phyloP scores from a whole-genome alignment of 768 basidiomycete genomes.

The Chiua virens region DNA sequence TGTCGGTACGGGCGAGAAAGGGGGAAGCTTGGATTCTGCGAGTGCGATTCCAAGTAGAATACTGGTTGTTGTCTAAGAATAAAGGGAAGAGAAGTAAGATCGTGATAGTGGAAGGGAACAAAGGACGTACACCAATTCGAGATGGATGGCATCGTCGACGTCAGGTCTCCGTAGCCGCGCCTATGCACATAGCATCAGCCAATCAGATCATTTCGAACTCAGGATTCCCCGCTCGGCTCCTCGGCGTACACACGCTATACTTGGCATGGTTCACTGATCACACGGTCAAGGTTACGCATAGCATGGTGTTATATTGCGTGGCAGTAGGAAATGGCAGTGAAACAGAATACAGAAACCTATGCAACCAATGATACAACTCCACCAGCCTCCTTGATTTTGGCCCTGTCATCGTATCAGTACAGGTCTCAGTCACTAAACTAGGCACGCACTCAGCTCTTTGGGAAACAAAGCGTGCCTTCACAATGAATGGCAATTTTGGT shows the following conservation, averaged over 20 bases:
- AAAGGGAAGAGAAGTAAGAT: constrained; percentile 6
- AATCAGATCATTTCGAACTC: not conserved
- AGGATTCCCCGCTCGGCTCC: not conserved
- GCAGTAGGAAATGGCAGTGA: constrained; percentile 8
- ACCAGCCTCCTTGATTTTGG: constrained; percentile 90
- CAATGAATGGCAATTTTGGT: constrained; percentile 91
- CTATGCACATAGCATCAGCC: not conserved
- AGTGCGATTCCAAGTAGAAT: constrained; percentile 59
- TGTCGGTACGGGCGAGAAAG: constrained; percentile 52
- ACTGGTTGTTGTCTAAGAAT: constrained; percentile 46
- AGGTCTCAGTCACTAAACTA: constrained; percentile 11
- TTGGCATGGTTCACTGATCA: constrained; percentile 4
- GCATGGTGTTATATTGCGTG: not conserved
- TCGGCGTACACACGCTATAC: not conserved
- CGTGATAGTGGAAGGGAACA: not conserved
- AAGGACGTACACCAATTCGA: constrained; percentile 40
- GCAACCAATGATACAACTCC: constrained; percentile 93
- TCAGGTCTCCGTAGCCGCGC: not conserved
- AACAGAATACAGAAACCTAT: constrained; percentile 42
- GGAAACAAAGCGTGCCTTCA: constrained; percentile 97
- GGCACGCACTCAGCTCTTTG: constrained; percentile 71
- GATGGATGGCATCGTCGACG: constrained; percentile 29
- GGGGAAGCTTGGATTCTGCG: constrained; percentile 51
- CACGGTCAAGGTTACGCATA: not conserved
- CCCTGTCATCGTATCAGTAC: constrained; percentile 33